Evolutionary conservation across 2,329 filamentous ascomycete genomes (phyloP).

Genomic region (Aspergillus texensis): DNA sequence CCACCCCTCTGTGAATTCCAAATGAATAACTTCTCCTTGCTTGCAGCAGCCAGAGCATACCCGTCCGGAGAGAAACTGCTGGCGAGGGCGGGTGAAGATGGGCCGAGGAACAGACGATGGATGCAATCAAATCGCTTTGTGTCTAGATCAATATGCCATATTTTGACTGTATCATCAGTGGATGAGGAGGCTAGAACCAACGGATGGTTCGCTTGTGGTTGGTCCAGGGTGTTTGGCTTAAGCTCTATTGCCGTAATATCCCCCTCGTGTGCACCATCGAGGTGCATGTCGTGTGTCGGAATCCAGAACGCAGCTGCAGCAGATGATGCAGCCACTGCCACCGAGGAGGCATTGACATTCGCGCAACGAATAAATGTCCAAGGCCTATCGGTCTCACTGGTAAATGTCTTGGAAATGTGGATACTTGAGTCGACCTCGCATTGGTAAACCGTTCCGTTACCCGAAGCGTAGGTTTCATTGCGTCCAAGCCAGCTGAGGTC

Average conservation of each 20-base stretch:
- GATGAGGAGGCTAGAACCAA: slow-evolving; percentile 49
- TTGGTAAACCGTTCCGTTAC: slow-evolving; percentile 44
- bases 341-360: slow-evolving; percentile 28
- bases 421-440: slow-evolving; percentile 44
- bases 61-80: slow-evolving; percentile 52
- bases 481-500: slow-evolving; percentile 47
- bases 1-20: slow-evolving; percentile 52
- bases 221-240: slow-evolving; percentile 30
- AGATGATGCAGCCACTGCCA: slow-evolving; percentile 44
- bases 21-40: slow-evolving; percentile 47
- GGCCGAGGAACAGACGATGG: slow-evolving; percentile 40
- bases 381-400: slow-evolving; percentile 30
- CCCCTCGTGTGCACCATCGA: slow-evolving; percentile 43
- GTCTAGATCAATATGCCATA: slow-evolving; percentile 48
- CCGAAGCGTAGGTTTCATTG: slow-evolving; percentile 42
- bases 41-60: slow-evolving; percentile 49
- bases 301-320: slow-evolving; percentile 46
- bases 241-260: slow-evolving; percentile 49
- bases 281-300: slow-evolving; percentile 46
- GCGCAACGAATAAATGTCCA: slow-evolving; percentile 48
- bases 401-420: slow-evolving; percentile 39
- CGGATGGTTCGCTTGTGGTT: slow-evolving; percentile 25
- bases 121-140: slow-evolving; percentile 39
- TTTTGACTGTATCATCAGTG: slow-evolving; percentile 47
- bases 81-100: slow-evolving; percentile 42